A percentile compares a stretch with the other conserved stretches of the same genome.
phyloP scores from a whole-genome alignment of 345 rosid genomes.

The Arabidopsis arenosa region DNA sequence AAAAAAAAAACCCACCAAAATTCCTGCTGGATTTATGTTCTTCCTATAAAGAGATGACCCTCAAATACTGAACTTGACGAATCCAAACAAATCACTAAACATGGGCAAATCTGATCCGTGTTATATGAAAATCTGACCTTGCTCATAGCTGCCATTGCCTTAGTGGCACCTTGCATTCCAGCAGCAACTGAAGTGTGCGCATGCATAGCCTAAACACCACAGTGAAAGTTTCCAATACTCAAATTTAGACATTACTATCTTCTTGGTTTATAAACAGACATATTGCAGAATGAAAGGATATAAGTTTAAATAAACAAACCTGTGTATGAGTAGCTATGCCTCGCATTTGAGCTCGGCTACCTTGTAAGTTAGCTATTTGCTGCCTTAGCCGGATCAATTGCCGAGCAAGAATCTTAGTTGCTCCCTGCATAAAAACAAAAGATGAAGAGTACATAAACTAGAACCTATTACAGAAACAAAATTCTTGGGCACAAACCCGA shows the following conservation, averaged over 20 bases:
- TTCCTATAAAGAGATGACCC: neutral
- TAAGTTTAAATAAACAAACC: constrained; percentile 44
- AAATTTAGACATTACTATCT: neutral
- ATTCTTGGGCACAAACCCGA: neutral
- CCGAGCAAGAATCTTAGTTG: constrained; percentile 84
- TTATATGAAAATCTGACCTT: constrained; percentile 56
- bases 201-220: constrained; percentile 76
- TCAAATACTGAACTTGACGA: neutral
- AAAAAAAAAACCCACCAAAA: neutral
- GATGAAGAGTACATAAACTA: constrained; percentile 7
- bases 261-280: constrained; percentile 11
- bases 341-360: constrained; percentile 98
- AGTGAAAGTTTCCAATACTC: constrained; percentile 21
- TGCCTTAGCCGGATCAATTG: constrained; percentile 91
- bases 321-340: constrained; percentile 99
- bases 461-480: neutral
- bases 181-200: constrained; percentile 92
- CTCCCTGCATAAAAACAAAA: constrained; percentile 56
- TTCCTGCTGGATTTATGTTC: neutral
- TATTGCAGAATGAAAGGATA: neutral
- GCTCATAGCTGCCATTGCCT: constrained; percentile 89
- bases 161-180: constrained; percentile 91
- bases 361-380: constrained; percentile 88
- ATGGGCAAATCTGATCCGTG: neutral
- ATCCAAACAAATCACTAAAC: neutral